Percentiles rank a stretch among this genome's conserved stretches.
Evolutionary conservation across 305 asterid species (phyloP).

Genomic region (Fraxinus sp.): DNA sequence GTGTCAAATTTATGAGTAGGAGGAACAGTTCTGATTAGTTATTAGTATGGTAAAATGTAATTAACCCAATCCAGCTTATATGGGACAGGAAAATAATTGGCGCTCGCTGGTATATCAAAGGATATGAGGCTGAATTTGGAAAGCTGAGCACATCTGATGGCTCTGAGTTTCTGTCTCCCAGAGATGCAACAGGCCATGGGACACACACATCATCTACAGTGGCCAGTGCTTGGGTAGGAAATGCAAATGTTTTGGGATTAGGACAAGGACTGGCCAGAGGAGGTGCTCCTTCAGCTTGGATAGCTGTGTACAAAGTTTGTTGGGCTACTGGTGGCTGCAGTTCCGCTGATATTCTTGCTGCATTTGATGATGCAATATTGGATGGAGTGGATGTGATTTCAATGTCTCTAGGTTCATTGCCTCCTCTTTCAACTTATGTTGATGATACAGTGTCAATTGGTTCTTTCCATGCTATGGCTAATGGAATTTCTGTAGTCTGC

Average conservation of each 20-base stretch:
- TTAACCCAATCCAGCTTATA: neutral
- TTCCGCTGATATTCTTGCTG: conserved; percentile 36
- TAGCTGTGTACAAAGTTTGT: conserved; percentile 35
- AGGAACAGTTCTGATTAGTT: neutral
- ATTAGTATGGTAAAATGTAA: neutral
- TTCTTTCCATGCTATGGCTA: conserved; percentile 31
- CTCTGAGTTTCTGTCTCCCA: conserved; percentile 31
- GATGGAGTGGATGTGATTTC: conserved; percentile 38
- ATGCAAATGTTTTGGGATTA: conserved; percentile 28
- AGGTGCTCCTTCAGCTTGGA: conserved; percentile 30
- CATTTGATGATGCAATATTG: conserved; percentile 33
- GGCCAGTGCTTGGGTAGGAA: conserved; percentile 17
- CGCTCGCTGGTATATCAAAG: conserved; percentile 38
- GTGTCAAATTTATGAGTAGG: too few species aligned
- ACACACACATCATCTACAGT: conserved; percentile 40
- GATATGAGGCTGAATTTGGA: conserved; percentile 33
- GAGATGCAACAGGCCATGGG: conserved; percentile 43
- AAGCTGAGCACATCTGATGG: conserved; percentile 18
- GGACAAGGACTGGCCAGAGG: conserved; percentile 33
- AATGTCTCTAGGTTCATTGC: conserved; percentile 29
- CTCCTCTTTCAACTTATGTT: conserved; percentile 25
- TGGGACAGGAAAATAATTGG: conserved; percentile 34
- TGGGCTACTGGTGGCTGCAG: conserved; percentile 37
- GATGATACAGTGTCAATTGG: conserved; percentile 25
- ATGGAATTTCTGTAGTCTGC: conserved; percentile 37